These are phyloP conservation scores for Quercus alba DNA, from an alignment of 306 rosid species.

Conservation along the genomic window DNA sequence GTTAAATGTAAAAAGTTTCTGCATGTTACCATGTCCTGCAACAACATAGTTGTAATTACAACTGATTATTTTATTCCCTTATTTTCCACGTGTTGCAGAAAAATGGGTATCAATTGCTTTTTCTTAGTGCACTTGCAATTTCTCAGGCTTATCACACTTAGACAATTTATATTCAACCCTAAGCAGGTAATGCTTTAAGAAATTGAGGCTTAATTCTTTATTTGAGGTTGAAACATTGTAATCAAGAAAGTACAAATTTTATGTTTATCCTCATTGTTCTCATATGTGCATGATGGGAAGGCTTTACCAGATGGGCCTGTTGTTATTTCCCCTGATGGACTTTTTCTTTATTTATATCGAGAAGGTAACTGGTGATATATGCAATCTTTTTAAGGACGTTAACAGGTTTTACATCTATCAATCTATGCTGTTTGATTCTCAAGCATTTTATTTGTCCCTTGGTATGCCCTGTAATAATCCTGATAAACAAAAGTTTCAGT, in stretches of 20 bases:
- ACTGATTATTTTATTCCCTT: not conserved
- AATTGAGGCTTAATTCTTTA: constrained; percentile 16
- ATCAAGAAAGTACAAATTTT: constrained; percentile 1
- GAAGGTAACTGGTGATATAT: constrained; percentile 57
- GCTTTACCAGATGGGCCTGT: constrained; percentile 93
- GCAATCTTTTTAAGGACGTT: not conserved
- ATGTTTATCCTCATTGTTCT: constrained; percentile 12
- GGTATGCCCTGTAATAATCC: not conserved
- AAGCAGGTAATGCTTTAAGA: constrained; percentile 63
- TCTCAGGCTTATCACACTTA: constrained; percentile 77
- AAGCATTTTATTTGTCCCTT: not conserved
- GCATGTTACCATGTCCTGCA: not conserved
- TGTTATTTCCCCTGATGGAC: constrained; percentile 95
- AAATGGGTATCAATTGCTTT: constrained; percentile 89
- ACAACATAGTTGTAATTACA: not conserved
- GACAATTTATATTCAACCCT: constrained; percentile 83
- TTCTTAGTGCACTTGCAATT: constrained; percentile 95
- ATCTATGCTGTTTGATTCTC: not conserved
- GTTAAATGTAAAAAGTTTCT: not conserved
- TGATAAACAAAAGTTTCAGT: not conserved
- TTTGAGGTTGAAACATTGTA: constrained; percentile 2
- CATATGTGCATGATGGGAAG: constrained; percentile 68
- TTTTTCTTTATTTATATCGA: constrained; percentile 86
- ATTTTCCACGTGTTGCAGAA: constrained; percentile 51
- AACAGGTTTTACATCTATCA: not conserved